Conservation (phyloP, 2,329 filamentous ascomycete species). For the Stemphylium lycopersici region DNA sequence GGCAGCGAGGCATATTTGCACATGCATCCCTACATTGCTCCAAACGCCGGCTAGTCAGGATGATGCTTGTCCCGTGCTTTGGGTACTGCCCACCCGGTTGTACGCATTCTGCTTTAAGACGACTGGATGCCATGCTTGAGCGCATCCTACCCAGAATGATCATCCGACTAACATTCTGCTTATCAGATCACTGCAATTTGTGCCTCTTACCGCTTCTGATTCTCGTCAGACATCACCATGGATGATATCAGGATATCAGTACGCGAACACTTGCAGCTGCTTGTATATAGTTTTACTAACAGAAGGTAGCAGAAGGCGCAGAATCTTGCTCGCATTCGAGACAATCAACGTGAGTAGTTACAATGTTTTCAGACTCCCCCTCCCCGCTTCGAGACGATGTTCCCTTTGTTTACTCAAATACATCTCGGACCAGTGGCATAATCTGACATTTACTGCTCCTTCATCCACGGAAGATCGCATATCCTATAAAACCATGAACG, state of each 20-base stretch:
- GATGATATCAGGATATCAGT: constrained; percentile 36
- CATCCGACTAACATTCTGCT: constrained; percentile 19
- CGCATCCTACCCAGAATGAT: constrained; percentile 29
- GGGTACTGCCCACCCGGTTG: constrained; percentile 32
- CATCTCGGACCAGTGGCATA: no score
- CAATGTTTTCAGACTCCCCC: background rate
- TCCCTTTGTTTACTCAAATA: background rate
- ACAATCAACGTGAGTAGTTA: constrained; percentile 65
- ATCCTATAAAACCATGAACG: background rate
- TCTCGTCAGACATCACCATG: constrained; percentile 30
- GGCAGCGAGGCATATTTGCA: constrained; percentile 19
- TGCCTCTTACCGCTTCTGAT: constrained; percentile 12
- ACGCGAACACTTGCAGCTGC: background rate
- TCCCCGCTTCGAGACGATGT: background rate
- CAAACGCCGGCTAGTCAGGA: constrained; percentile 27
- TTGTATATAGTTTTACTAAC: constrained; percentile 8
- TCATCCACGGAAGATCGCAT: background rate
- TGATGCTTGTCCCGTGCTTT: constrained; percentile 16
- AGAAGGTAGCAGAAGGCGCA: constrained; percentile 39
- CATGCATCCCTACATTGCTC: constrained; percentile 24
- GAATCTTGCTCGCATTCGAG: constrained; percentile 67
- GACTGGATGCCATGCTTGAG: constrained; percentile 26
- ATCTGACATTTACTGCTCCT: background rate
- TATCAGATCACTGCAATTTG: constrained; percentile 19
- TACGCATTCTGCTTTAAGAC: constrained; percentile 32